Conservation (phyloP, 306 rosid species). For the Castanospermum australe region DNA sequence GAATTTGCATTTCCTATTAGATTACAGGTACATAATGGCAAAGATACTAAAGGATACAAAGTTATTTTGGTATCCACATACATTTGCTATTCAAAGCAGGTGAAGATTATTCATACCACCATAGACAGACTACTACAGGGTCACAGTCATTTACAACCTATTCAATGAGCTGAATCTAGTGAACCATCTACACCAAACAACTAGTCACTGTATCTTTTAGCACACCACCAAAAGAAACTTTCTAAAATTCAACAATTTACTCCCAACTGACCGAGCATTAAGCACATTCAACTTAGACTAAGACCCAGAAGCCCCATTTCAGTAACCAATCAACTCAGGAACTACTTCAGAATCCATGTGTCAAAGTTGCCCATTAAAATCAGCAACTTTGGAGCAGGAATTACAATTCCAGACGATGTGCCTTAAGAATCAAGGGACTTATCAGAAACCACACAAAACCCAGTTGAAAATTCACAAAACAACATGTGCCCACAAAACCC, state of each 20-base stretch:
- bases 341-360: conserved; percentile 34
- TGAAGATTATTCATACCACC: conserved; percentile 28
- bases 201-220: conserved; percentile 18
- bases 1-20: neutral
- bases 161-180: conserved; percentile 24
- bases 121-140: neutral
- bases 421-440: conserved; percentile 14
- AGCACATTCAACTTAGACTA: conserved; percentile 46
- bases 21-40: neutral
- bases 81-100: conserved; percentile 20
- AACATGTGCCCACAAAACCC: conserved; percentile 30
- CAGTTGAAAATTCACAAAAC: conserved; percentile 41
- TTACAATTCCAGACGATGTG: conserved; percentile 24
- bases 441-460: conserved; percentile 11
- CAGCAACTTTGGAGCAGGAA: conserved; percentile 30
- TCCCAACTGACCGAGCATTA: conserved; percentile 37
- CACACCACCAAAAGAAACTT: conserved; percentile 31
- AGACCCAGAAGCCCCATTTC: conserved; percentile 44
- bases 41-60: neutral
- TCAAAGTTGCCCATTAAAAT: conserved; percentile 28
- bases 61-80: neutral
- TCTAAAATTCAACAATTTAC: conserved; percentile 33
- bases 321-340: conserved; percentile 31
- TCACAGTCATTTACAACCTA: conserved; percentile 10
- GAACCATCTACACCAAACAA: conserved; percentile 29